Conservation (phyloP, 192 early-diverging fungal genomes). For the Kappamyces sp. region DNA sequence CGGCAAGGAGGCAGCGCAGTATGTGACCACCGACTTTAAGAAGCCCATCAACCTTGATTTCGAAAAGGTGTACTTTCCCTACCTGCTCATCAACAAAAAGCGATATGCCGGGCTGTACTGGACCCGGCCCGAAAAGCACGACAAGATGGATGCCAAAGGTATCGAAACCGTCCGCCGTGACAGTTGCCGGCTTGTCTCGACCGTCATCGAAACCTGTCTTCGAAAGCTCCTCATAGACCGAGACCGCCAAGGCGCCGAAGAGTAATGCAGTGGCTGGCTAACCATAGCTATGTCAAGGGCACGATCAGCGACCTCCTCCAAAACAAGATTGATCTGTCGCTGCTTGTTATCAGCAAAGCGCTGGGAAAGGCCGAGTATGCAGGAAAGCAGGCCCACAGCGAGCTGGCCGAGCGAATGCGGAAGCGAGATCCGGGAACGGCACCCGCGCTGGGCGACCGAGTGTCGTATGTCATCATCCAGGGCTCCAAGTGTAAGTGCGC, state of each 20-base stretch:
- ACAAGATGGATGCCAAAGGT: constrained; percentile 96
- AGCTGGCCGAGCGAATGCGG: constrained; percentile 93
- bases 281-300: constrained; percentile 69
- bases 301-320: constrained; percentile 88
- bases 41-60: constrained; percentile 97
- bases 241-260: constrained; percentile 78
- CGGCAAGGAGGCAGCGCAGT: constrained; percentile 74
- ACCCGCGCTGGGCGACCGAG: constrained; percentile 90
- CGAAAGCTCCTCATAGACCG: constrained; percentile 85
- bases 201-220: constrained; percentile 87
- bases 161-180: constrained; percentile 98
- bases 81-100: constrained; percentile 97
- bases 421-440: constrained; percentile 96
- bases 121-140: constrained; percentile 87
- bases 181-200: constrained; percentile 85
- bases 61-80: constrained; percentile 98
- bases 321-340: constrained; percentile 94
- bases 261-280: constrained; percentile 30
- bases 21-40: constrained; percentile 80
- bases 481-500: constrained; percentile 52
- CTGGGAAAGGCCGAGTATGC: constrained; percentile 92
- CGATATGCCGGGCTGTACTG: constrained; percentile 96
- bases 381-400: constrained; percentile 91
- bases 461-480: constrained; percentile 92
- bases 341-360: constrained; percentile 94